Conservation (phyloP, 768 basidiomycete genomes). For the Kwoniella pini region DNA sequence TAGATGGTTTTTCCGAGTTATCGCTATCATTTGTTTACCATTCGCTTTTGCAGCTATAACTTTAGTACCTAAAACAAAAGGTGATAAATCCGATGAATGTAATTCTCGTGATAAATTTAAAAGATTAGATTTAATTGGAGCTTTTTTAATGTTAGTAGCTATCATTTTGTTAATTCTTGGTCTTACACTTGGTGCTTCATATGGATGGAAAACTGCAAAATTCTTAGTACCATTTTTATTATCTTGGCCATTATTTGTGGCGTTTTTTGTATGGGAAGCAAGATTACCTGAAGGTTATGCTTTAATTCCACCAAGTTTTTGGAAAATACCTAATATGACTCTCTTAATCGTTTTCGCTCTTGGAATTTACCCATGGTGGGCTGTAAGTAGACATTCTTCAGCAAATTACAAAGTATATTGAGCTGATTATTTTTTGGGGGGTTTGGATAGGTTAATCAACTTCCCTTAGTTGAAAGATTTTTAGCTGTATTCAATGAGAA, state of each 20-base stretch:
- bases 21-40: constrained; percentile 19
- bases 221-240: constrained; percentile 49
- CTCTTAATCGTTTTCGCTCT: constrained; percentile 47
- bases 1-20: constrained; percentile 46
- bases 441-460: constrained; percentile 21
- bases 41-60: constrained; percentile 23
- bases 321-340: constrained; percentile 51
- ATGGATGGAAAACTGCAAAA: constrained; percentile 46
- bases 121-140: constrained; percentile 46
- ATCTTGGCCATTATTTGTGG: constrained; percentile 39
- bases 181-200: constrained; percentile 47
- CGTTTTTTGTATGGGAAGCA: constrained; percentile 50
- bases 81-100: constrained; percentile 15
- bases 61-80: constrained; percentile 28
- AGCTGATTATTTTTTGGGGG: too few species aligned
- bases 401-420: too few species aligned
- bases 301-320: constrained; percentile 44
- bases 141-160: constrained; percentile 37
- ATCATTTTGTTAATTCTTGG: constrained; percentile 51
- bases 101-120: constrained; percentile 25
- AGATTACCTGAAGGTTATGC: constrained; percentile 39
- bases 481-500: constrained; percentile 23
- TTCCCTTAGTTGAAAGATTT: constrained; percentile 38
- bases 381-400: constrained; percentile 15
- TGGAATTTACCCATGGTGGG: constrained; percentile 46